Base-by-base conservation (phyloP, 495 filamentous ascomycete species). In the Penicillium antarcticum region DNA sequence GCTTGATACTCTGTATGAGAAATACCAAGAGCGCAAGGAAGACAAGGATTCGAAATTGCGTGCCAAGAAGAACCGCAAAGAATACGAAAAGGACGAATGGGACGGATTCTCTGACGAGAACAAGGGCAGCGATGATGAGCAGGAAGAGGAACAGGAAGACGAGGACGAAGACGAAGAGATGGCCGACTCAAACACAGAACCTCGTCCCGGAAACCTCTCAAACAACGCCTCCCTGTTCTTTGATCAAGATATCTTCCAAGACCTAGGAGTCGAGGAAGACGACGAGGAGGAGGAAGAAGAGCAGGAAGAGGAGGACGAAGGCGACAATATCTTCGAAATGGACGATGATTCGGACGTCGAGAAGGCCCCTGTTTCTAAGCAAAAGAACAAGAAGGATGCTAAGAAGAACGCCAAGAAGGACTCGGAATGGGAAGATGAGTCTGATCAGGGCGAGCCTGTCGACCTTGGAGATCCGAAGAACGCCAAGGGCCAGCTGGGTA, bases 211-310 rank as follows among this genome's bases (percentile, higher is more conserved):
- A 9, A 81, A 80, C 5, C 75, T 98, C 8, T 92, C 90, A 8
- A 92, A 88, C 65, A 82, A 87, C 49, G 94, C 94, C 14, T 77
- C 84, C 6, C 73, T 87, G 43, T 99, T 99, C 72, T 99, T 99
- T 62, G 87, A 87, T 53, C 95, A 97, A 61, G 95, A 95, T 53
- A 87, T 97, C 48, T 97, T 99, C 74, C 85, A 91, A 56, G 86
- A 81, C 26, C 82, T 97, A 53, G 82, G 77, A 13, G 86, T 75
- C 11, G 61, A 73, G 6, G 66, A 69, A 12, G 72, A 74, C 11
- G 75, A 78, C 8, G 74, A 76, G 29, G 70, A 68, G 4, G 63
- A 66, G 32, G 69, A 67, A 32, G 62, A 66, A 31, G 66, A 62
- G 3, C 70, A 68, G 5, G 67, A 71, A 8, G 62, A 79, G 29